A percentile compares a stretch with the other conserved stretches of the same genome.
These are phyloP conservation scores for Penicillium nordicum DNA, from an alignment of 2,329 filamentous ascomycete species.

Conservation along the genomic window DNA sequence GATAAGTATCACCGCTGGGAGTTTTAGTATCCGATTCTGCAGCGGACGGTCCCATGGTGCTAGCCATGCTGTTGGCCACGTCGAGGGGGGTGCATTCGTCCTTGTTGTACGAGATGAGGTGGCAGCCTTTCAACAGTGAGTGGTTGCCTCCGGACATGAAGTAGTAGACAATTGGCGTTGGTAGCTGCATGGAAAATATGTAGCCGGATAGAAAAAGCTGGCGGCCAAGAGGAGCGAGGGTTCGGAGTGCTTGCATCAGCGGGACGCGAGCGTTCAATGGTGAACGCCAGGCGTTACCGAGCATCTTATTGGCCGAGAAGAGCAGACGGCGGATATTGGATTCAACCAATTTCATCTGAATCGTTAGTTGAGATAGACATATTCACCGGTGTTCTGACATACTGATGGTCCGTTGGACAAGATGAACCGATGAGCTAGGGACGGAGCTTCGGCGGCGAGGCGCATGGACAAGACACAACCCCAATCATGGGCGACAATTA, in stretches of 20 bases:
- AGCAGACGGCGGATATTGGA: conserved; percentile 44
- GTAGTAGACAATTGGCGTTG: conserved; percentile 43
- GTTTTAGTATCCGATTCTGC: conserved; percentile 42
- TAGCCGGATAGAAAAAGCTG: conserved; percentile 53
- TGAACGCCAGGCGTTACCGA: conserved; percentile 46
- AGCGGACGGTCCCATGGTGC: conserved; percentile 50
- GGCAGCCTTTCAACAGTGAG: conserved; percentile 46
- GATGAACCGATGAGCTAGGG: conserved; percentile 55
- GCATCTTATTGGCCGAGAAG: conserved; percentile 48
- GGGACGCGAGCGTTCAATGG: conserved; percentile 46
- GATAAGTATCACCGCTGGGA: conserved; percentile 37
- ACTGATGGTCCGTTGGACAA: conserved; percentile 54
- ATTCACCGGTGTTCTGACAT: conserved; percentile 24
- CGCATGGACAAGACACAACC: conserved; percentile 52
- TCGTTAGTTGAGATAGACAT: background rate
- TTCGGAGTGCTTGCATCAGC: conserved; percentile 43
- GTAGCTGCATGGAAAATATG: conserved; percentile 54
- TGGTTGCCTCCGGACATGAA: conserved; percentile 50
- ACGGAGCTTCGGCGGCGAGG: conserved; percentile 57
- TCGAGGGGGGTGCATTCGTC: conserved; percentile 32
- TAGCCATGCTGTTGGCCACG: conserved; percentile 50
- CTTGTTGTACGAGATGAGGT: conserved; percentile 39
- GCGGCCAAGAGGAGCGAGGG: conserved; percentile 46
- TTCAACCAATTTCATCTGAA: conserved; percentile 40
- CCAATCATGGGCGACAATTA: conserved; percentile 56